Conservation (phyloP, 306 rosid genomes). For the Acacia melanoxylon region DNA sequence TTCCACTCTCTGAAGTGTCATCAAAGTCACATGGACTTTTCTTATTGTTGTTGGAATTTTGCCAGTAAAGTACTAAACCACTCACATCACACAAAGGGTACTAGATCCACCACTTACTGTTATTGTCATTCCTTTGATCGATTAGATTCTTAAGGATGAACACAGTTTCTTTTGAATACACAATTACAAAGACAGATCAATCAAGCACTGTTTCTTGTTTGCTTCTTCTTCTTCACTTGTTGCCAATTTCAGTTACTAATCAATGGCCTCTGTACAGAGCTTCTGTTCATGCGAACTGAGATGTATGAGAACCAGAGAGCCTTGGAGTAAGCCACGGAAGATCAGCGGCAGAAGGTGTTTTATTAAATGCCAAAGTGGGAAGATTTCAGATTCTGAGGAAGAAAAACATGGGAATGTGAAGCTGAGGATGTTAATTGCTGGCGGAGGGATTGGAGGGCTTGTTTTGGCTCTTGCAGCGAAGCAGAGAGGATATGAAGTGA, state of each 20-base stretch:
- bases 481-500: slow-evolving; percentile 38
- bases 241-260: background rate
- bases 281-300: slow-evolving; percentile 20
- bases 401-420: slow-evolving; percentile 9
- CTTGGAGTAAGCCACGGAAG: background rate
- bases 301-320: background rate
- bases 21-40: background rate
- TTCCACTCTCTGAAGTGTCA: background rate
- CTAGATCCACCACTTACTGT: background rate
- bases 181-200: background rate
- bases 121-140: background rate
- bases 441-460: slow-evolving; percentile 50
- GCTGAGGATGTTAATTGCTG: slow-evolving; percentile 40
- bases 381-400: slow-evolving; percentile 13
- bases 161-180: background rate
- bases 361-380: slow-evolving; percentile 26
- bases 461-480: slow-evolving; percentile 47
- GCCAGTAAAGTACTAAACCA: background rate
- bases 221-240: background rate
- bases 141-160: background rate
- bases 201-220: background rate
- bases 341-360: background rate
- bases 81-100: background rate
- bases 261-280: slow-evolving; percentile 38
- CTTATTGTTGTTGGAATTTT: background rate